A percentile compares a stretch with the other conserved stretches of the same genome.
Conservation (phyloP, 2,329 filamentous ascomycete genomes). For the Colletotrichum cuscutae region DNA sequence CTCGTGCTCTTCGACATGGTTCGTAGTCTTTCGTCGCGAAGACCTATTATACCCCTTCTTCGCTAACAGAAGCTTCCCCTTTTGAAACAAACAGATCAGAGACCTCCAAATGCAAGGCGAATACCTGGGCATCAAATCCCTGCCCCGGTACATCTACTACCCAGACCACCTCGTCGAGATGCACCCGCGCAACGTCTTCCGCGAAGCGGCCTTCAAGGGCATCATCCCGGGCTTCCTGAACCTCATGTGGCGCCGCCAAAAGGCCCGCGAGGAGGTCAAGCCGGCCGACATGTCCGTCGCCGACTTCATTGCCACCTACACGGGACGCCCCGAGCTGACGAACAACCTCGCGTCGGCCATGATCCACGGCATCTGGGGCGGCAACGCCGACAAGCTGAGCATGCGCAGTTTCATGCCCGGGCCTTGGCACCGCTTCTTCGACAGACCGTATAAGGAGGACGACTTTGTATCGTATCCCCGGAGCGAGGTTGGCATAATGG, state of each 20-base stretch:
- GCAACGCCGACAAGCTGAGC: slow-evolving; percentile 85
- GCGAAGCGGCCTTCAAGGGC: slow-evolving; percentile 47
- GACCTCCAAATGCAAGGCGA: slow-evolving; percentile 19
- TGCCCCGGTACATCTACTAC: slow-evolving; percentile 83
- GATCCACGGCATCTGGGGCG: slow-evolving; percentile 91
- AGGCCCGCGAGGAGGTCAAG: slow-evolving; percentile 36
- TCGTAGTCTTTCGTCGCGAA: slow-evolving; percentile 43
- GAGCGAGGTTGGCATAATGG: slow-evolving; percentile 43
- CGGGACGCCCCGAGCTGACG: slow-evolving; percentile 63
- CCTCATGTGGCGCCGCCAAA: slow-evolving; percentile 47
- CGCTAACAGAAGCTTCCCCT: slow-evolving; percentile 20
- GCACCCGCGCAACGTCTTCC: slow-evolving; percentile 5
- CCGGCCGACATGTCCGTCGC: slow-evolving; percentile 77
- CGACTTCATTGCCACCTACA: slow-evolving; percentile 67
- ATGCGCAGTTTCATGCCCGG: slow-evolving; percentile 66
- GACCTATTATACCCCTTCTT: slow-evolving; percentile 31
- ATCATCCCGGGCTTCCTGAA: slow-evolving; percentile 43
- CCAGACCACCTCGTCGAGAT: slow-evolving; percentile 70
- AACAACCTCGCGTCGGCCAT: slow-evolving; percentile 81
- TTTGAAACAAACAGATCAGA: slow-evolving; percentile 2
- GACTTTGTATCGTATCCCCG: slow-evolving; percentile 40
- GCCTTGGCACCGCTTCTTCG: slow-evolving; percentile 54
- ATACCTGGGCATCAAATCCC: slow-evolving; percentile 15
- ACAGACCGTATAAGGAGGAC: slow-evolving; percentile 35
- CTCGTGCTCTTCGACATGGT: slow-evolving; percentile 78